phyloP scores from a whole-genome alignment of 2,329 filamentous ascomycete genomes.

The Colletotrichum destructivum region DNA sequence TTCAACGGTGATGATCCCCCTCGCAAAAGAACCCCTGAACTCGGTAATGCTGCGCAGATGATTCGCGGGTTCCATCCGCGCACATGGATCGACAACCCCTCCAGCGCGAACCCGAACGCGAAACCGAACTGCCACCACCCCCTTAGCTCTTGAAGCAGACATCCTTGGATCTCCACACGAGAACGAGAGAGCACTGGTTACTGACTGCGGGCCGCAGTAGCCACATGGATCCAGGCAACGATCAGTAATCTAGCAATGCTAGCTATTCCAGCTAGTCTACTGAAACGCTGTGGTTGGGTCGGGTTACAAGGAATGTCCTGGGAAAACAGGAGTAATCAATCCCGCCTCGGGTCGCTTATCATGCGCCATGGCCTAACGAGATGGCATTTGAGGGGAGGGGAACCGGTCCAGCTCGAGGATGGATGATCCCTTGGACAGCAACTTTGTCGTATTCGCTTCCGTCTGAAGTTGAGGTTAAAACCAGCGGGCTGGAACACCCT shows the following conservation, averaged over 20 bases:
- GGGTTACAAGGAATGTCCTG: too few relatives aligned
- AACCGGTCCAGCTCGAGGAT: background rate
- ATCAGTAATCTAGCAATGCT: background rate
- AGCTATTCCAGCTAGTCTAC: background rate
- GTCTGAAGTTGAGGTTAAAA: slow-evolving; percentile 21
- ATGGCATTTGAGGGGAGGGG: slow-evolving; percentile 5
- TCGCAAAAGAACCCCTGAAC: background rate
- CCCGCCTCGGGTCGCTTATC: slow-evolving; percentile 2
- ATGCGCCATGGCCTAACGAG: background rate
- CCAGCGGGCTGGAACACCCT: slow-evolving; percentile 20
- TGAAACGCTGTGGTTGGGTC: background rate
- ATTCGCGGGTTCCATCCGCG: slow-evolving; percentile 3
- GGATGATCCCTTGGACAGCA: slow-evolving; percentile 16
- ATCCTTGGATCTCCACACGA: background rate
- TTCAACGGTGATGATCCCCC: slow-evolving; percentile 13
- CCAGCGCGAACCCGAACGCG: slow-evolving; percentile 26
- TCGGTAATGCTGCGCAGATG: slow-evolving; percentile 1
- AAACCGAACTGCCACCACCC: slow-evolving; percentile 6
- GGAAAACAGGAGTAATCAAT: too few relatives aligned
- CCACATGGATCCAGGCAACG: background rate
- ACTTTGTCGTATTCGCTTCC: slow-evolving; percentile 20
- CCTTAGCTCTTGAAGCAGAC: background rate
- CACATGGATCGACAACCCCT: background rate
- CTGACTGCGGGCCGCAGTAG: slow-evolving; percentile 2
- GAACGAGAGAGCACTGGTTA: slow-evolving; percentile 1